phyloP scores from a whole-genome alignment of 495 filamentous ascomycete genomes.

The Jackrogersella multiformis region DNA sequence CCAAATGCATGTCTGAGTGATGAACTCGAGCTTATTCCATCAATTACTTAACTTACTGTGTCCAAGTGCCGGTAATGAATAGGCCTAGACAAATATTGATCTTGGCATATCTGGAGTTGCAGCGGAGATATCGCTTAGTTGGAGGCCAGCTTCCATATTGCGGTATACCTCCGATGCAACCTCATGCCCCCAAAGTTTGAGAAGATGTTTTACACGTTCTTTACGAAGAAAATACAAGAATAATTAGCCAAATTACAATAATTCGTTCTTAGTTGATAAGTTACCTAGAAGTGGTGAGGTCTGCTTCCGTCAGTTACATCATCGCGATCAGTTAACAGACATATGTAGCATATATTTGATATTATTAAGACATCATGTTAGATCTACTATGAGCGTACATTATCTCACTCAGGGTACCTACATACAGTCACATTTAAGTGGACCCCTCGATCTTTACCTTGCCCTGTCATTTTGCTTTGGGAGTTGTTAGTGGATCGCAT shows the following conservation, averaged over 20 bases:
- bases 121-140: constrained; percentile 28
- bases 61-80: constrained; percentile 11
- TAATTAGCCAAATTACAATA: neutral
- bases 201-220: neutral
- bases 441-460: constrained; percentile 5
- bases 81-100: constrained; percentile 2
- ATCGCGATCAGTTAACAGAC: no score
- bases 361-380: neutral
- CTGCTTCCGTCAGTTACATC: no score
- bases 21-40: neutral
- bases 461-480: neutral
- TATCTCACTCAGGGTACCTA: neutral
- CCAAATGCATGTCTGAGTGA: neutral
- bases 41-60: constrained; percentile 34
- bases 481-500: neutral
- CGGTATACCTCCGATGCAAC: constrained; percentile 32
- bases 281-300: no score
- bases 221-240: no score
- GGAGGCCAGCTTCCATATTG: constrained; percentile 25
- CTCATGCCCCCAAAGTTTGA: constrained; percentile 1
- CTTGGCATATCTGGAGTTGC: constrained; percentile 26
- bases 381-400: neutral
- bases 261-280: neutral
- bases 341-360: neutral
- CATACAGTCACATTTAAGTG: constrained; percentile 3